Evolutionary conservation across 2,329 filamentous ascomycete genomes (phyloP), one percentile per base, ranked within the genome.

Genomic region (Gyromitra esculenta): DNA sequence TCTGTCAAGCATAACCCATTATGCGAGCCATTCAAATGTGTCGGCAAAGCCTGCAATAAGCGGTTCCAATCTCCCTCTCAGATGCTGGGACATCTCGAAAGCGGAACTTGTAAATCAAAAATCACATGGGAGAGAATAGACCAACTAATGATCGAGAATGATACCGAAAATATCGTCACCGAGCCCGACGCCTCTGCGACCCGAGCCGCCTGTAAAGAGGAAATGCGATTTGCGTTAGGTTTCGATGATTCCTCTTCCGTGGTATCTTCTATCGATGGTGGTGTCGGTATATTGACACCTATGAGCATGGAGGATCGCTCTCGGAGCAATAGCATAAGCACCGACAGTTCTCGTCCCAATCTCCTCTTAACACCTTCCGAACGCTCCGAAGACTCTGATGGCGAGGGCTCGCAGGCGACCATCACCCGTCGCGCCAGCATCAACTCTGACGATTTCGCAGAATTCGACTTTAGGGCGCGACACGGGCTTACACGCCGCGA

Each of bases 51-150:
- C 6, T 78, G 77, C 43, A 31, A 11, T 5, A 77, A 64, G 57
- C 25, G 15, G 4, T 77, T 72, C 39, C 63, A 54, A 6, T 45
- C 60, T 3, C 39, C 66, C 7, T 74, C 77, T 5, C 71, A 54
- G 11, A 75, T 78, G 52, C 39, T 77, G 5, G 31, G 54, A n/a
- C 77, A 78, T 48, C 50, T 78, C 21, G 77, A 78, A 21, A 77
- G 56, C 15, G 71, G 75, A 1, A 35, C 50, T 5, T 78, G 77
- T 35, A 45, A 45, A 8, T 67, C 64, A 1, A 21, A n/a, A 1
- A 31, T 78, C n/a, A 60, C 50, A 6, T 66, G 71, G 43, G 18
- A 52, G 62, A 56, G 45, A 18, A 31, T 78, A 9, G 56, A 69
- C 13, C 48, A 50, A 2, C 43, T 75, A 5, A 60, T 78, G 21